Evolutionary conservation across 2,329 filamentous ascomycete genomes (phyloP).

Genomic region (Coniochaeta pulveracea): DNA sequence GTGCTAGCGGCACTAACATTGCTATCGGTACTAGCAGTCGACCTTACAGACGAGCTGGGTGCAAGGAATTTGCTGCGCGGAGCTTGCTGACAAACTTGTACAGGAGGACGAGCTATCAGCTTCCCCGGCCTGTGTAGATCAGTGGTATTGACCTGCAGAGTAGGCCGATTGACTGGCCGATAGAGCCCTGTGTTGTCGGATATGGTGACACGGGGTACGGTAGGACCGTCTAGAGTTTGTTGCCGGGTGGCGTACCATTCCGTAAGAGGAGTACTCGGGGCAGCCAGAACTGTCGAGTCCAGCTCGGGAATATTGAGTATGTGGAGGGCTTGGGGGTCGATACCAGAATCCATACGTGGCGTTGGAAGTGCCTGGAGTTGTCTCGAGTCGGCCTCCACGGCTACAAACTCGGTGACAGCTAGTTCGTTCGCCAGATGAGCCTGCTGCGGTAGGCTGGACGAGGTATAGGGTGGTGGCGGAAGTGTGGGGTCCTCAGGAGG

Average conservation of each 20-base stretch:
- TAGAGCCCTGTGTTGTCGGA: constrained; percentile 6
- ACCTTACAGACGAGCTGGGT: constrained; percentile 36
- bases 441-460: constrained; percentile 20
- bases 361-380: constrained; percentile 21
- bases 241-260: too few relatives aligned
- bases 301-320: constrained; percentile 14
- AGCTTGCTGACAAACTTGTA: constrained; percentile 7
- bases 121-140: constrained; percentile 20
- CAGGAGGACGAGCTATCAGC: constrained; percentile 13
- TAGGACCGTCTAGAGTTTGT: too few relatives aligned
- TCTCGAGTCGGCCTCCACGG: constrained; percentile 39
- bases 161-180: constrained; percentile 14
- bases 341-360: constrained; percentile 9
- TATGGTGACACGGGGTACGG: too few relatives aligned
- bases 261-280: too few relatives aligned
- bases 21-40: constrained; percentile 26
- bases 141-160: constrained; percentile 26
- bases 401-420: constrained; percentile 36
- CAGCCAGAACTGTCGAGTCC: constrained; percentile 19
- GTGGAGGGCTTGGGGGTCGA: constrained; percentile 19
- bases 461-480: constrained; percentile 37
- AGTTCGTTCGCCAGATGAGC: constrained; percentile 26
- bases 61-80: constrained; percentile 29
- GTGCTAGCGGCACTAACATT: constrained; percentile 22
- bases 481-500: constrained; percentile 17